Evolutionary conservation across 305 asterid species (phyloP), one percentile per base, ranked within the genome.

Genomic region (Solanum hybrid): DNA sequence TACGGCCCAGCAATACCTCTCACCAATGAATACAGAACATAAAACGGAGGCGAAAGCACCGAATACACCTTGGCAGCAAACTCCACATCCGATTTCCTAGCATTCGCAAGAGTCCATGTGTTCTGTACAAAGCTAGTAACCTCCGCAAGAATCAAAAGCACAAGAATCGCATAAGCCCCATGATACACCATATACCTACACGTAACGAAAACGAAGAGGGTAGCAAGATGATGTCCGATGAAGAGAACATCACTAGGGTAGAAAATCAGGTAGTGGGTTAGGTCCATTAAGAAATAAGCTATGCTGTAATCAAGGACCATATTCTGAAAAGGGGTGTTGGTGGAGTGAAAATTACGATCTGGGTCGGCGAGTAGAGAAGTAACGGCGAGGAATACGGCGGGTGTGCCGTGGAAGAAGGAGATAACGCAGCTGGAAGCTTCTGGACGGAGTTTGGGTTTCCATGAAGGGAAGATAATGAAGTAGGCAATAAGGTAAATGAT

Each of bases 111-210:
- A 1, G 99, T 97, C 99, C 99, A 97, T 7, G 93, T 91, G 45
- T 97, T 96, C 95, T 97, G 99, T 88, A 96, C 95, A 37, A 96
- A 91, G 92, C 99, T 97, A 14, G 99, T 97, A 15, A 94, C 96
- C 93, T 97, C 99, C 4, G 99, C 99, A 19, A 97, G 89, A 35
- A 94, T 90, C 90, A 97, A 79, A 17, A 96, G 95, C 34, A 93
- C 96, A 72, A 97, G 94, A 78, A 97, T 92, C 1, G 98, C 95
- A 66, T 93, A 93, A 12, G 98, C 98, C 10, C 99, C 99, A 69
- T 95, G 99, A 22, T 78, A 86, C 3, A 95, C 99, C 22, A 94
- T 34, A 92, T 91, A 96, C 7, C 99, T 97, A 87, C 99, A 96
- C 35, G 99, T 96, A 78, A 95, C 15, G 92, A 97, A 96, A 15